A percentile compares a stretch with the other conserved stretches of the same genome.
Conservation (phyloP, 352 stramenopile genomes). For the Globisporangium paddicum region DNA sequence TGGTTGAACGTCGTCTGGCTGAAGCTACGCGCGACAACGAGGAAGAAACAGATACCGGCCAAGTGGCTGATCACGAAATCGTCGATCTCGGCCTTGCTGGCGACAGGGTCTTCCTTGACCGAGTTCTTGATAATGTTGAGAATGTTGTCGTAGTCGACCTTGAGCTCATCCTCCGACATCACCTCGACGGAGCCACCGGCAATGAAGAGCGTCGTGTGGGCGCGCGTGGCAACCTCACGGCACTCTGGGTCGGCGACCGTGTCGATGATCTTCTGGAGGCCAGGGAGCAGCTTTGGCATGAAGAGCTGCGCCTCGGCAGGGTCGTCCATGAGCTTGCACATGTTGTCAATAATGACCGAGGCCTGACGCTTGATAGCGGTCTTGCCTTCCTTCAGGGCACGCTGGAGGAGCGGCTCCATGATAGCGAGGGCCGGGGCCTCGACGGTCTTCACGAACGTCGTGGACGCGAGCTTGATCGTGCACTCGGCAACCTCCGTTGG, state of each 20-base stretch:
- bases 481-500: constrained; percentile 97
- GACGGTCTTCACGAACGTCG: constrained; percentile 99
- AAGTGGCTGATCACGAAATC: constrained; percentile 89
- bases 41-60: constrained; percentile 78
- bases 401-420: constrained; percentile 96
- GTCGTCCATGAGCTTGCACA: constrained; percentile 99
- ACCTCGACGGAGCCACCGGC: constrained; percentile 92
- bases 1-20: constrained; percentile 94
- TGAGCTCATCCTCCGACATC: constrained; percentile 83
- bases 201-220: constrained; percentile 93
- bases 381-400: constrained; percentile 94
- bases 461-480: constrained; percentile 98
- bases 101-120: constrained; percentile 66
- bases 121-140: constrained; percentile 74
- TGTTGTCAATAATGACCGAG: constrained; percentile 99
- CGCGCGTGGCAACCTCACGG: constrained; percentile 92
- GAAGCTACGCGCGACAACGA: constrained; percentile 91
- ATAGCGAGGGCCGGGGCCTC: constrained; percentile 95
- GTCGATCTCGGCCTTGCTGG: constrained; percentile 88
- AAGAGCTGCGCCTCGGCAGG: constrained; percentile 96
- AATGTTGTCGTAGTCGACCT: constrained; percentile 88
- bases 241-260: constrained; percentile 97
- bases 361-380: constrained; percentile 97
- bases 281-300: constrained; percentile 96
- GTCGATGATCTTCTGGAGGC: constrained; percentile 95